Conservation (phyloP, 352 stramenopile species). For the Elongisporangium anandrum region DNA sequence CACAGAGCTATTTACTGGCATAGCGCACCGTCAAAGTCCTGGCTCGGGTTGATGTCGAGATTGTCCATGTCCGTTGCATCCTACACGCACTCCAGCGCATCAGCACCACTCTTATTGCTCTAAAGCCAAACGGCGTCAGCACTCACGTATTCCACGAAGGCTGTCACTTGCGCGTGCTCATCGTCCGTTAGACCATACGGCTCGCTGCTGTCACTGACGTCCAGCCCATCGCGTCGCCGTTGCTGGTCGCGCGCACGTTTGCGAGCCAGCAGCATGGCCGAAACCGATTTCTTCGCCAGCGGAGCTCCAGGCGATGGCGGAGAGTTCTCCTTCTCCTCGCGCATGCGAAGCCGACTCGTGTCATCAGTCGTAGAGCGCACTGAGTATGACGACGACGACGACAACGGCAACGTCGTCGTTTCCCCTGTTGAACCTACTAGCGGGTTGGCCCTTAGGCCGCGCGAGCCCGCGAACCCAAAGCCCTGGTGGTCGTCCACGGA, state of each 20-base stretch:
- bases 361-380: background rate
- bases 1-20: background rate
- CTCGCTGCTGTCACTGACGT: conserved; percentile 20
- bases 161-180: conserved; percentile 40
- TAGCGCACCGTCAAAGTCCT: conserved; percentile 49
- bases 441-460: background rate
- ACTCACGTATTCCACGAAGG: conserved; percentile 65
- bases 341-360: background rate
- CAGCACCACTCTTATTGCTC: too few relatives aligned
- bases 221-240: conserved; percentile 12
- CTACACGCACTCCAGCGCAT: conserved; percentile 11
- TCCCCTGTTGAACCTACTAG: background rate
- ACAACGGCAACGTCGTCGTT: background rate
- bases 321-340: background rate
- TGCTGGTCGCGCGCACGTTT: conserved; percentile 28
- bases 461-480: background rate
- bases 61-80: conserved; percentile 53
- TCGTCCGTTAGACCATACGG: conserved; percentile 18
- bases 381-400: background rate
- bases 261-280: conserved; percentile 20
- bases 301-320: background rate
- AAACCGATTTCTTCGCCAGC: conserved; percentile 11
- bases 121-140: background rate
- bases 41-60: conserved; percentile 52
- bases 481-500: background rate